Conservation (phyloP, 1,284 basidiomycete species). For the Cutaneotrichosporon mucoides region DNA sequence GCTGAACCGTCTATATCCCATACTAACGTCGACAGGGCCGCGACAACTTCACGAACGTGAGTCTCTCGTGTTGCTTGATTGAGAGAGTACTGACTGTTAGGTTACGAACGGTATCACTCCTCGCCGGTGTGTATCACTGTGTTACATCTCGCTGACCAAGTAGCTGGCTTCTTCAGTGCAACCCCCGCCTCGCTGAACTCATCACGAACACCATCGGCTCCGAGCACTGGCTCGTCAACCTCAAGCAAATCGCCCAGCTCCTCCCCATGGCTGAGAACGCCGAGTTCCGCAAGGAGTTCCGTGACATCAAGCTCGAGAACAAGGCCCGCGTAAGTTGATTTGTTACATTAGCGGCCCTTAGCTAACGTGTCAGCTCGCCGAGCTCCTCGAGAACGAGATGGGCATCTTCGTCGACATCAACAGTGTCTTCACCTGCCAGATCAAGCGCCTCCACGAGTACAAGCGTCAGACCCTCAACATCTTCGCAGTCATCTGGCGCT, state of each 20-base stretch:
- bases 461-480: slow-evolving; percentile 58
- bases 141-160: too few relatives aligned
- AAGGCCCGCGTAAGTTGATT: slow-evolving; percentile 59
- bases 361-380: slow-evolving; percentile 51
- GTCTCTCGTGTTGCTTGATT: background rate
- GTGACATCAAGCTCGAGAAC: slow-evolving; percentile 76
- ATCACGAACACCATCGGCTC: slow-evolving; percentile 74
- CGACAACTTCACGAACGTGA: slow-evolving; percentile 49
- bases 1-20: background rate
- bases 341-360: too few relatives aligned
- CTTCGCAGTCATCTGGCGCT: slow-evolving; percentile 75
- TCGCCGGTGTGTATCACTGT: slow-evolving; percentile 41
- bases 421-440: slow-evolving; percentile 87
- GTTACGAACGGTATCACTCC: slow-evolving; percentile 55
- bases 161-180: slow-evolving; percentile 80
- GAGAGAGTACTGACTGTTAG: background rate
- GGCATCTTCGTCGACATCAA: slow-evolving; percentile 63
- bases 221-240: slow-evolving; percentile 70
- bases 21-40: slow-evolving; percentile 19
- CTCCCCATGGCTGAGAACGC: slow-evolving; percentile 62
- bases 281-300: slow-evolving; percentile 71
- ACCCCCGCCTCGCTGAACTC: slow-evolving; percentile 74
- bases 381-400: slow-evolving; percentile 68
- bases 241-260: slow-evolving; percentile 44
- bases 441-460: slow-evolving; percentile 69